Conservation (phyloP, 805 yeast genomes). For the Candida endomychidarum region DNA sequence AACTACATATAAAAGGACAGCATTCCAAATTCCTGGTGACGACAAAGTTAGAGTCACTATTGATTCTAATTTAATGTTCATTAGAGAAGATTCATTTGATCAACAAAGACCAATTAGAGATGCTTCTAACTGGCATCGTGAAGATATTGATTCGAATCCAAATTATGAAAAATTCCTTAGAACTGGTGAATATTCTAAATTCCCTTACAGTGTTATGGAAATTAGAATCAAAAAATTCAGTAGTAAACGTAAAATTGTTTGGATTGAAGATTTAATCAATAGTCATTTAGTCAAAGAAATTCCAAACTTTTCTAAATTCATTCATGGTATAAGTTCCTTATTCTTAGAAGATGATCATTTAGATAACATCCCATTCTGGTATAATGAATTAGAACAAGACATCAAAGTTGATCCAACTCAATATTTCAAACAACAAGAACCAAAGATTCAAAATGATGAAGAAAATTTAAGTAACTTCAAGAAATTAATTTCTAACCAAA, state of each 20-base stretch:
- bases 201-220: slow-evolving; percentile 88
- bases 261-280: slow-evolving; percentile 86
- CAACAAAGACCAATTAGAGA: slow-evolving; percentile 83
- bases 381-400: slow-evolving; percentile 77
- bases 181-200: slow-evolving; percentile 80
- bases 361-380: slow-evolving; percentile 92
- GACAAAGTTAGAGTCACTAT: slow-evolving; percentile 87
- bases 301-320: slow-evolving; percentile 88
- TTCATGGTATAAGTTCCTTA: slow-evolving; percentile 88
- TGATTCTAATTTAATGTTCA: slow-evolving; percentile 83
- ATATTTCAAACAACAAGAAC: slow-evolving; percentile 51
- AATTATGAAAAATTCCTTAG: slow-evolving; percentile 73
- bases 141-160: slow-evolving; percentile 78
- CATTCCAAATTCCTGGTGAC: slow-evolving; percentile 98
- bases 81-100: slow-evolving; percentile 90
- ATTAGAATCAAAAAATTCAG: slow-evolving; percentile 52
- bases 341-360: slow-evolving; percentile 88
- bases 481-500: slow-evolving; percentile 32
- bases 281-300: slow-evolving; percentile 88
- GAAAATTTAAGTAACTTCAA: slow-evolving; percentile 44
- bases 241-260: slow-evolving; percentile 51
- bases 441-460: slow-evolving; percentile 44
- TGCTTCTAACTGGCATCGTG: slow-evolving; percentile 87
- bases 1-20: slow-evolving; percentile 85
- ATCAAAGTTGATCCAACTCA: slow-evolving; percentile 76